Base-by-base conservation (phyloP, 1,139 yeast genomes). In the Geotrichum fermentans region DNA sequence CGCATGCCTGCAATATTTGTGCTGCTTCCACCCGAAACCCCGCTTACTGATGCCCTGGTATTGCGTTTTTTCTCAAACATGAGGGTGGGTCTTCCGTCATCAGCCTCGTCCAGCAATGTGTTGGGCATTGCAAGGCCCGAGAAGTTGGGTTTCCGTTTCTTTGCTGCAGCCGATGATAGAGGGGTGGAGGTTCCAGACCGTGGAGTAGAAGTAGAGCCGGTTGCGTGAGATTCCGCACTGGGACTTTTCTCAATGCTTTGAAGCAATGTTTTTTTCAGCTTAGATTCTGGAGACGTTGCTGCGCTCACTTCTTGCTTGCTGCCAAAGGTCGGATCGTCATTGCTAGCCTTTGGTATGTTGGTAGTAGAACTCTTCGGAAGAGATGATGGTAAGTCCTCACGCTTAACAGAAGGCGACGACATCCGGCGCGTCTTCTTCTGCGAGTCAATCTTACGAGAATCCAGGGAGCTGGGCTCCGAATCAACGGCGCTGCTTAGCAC, bases 81-180 rank as follows among this genome's bases (percentile, higher is more conserved):
- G 35, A 80, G 73, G 0, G 84, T 51, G 14, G 53, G 53, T 17
- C 51, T 38, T 2, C 77, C 78, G 11, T 83, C 86, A 13, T 77
- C 77, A 0, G 83, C 87, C 47, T 82, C 85, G 42, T 81, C 69
- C 1, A 86, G 76, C 56, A 76, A 79, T 0, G 95, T 80, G 50
- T 79, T 77, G 1, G 96, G 96, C 47, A 86, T 77, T 43, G 88
- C 83, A 45, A 80, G 82, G 1, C 95, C 85, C 37, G 87, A 79
- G 61, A 88, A 88, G 49, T 82, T 81, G 0, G 95, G 94, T 49
- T 55, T 65, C 42, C 34, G 53, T 51, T 32, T 55, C 57, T 32
- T 53, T 52, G 35, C 53, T 52, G 40, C 30, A 4, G 40, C 32
- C 18, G 13, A 11, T 2, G 40, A 29, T 28, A 28, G 20, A 13